These are phyloP conservation scores for Cyclotella kingstonii DNA, from an alignment of 108 stramenopile genomes.

Conservation along the genomic window DNA sequence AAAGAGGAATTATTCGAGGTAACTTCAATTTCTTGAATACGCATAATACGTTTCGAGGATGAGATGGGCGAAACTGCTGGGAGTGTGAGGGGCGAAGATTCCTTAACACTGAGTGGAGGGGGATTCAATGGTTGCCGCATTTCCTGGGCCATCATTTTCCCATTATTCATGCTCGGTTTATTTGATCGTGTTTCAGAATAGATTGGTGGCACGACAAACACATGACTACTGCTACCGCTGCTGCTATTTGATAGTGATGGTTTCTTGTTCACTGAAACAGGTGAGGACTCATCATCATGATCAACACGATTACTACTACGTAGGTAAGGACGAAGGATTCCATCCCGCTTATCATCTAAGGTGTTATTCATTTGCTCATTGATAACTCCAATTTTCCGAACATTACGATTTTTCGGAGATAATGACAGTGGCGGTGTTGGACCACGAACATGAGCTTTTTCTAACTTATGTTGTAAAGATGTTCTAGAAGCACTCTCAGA, in stretches of 20 bases:
- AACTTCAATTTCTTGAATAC: neutral
- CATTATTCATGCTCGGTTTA: too few species aligned
- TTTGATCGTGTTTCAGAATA: conserved; percentile 6
- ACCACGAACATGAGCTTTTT: neutral
- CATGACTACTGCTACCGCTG: neutral
- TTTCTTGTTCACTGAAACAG: neutral
- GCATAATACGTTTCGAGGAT: neutral
- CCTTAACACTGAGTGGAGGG: too few species aligned
- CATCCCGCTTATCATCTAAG: neutral
- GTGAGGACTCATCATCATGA: neutral
- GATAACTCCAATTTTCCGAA: conserved; percentile 3
- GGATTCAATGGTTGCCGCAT: too few species aligned
- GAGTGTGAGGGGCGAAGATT: too few species aligned
- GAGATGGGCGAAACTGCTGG: neutral
- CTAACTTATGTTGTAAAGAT: neutral
- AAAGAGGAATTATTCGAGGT: neutral
- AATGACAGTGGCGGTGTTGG: neutral
- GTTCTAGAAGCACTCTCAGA: too few species aligned
- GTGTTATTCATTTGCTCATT: neutral
- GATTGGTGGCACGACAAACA: neutral
- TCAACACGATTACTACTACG: neutral
- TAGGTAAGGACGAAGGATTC: neutral
- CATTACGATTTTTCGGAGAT: neutral
- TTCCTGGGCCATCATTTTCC: too few species aligned
- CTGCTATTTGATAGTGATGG: neutral